Conservation (phyloP, 73 alveolate genomes). For the Paramecium octaurelia region DNA sequence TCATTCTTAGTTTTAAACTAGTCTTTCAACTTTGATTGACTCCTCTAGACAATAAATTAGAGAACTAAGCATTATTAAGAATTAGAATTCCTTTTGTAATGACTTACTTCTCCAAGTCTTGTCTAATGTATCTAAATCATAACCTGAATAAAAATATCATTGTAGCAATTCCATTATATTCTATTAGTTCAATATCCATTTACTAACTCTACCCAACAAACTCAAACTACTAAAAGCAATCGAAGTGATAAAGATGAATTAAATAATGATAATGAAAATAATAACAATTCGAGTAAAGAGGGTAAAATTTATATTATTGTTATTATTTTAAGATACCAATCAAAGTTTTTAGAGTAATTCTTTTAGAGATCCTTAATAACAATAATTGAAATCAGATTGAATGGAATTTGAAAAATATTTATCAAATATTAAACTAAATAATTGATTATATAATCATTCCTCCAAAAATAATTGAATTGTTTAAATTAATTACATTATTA, state of each 20-base stretch:
- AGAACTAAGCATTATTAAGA: background rate
- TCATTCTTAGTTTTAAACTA: background rate
- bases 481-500: too few relatives aligned
- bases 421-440: background rate
- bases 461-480: background rate
- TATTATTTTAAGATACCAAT: background rate
- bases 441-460: background rate
- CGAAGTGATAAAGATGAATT: background rate
- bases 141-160: background rate
- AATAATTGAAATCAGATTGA: background rate
- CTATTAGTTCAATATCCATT: background rate
- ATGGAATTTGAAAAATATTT: background rate
- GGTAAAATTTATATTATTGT: background rate
- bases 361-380: background rate
- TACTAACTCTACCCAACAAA: background rate
- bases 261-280: background rate
- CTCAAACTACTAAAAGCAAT: conserved; percentile 11
- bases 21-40: background rate
- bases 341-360: background rate
- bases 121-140: background rate
- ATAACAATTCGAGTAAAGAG: background rate
- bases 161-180: background rate
- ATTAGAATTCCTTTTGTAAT: background rate
- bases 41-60: background rate
- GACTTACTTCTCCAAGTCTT: background rate